Base-by-base conservation (phyloP, 257 asterid genomes). In the Solanum gandarillasii region DNA sequence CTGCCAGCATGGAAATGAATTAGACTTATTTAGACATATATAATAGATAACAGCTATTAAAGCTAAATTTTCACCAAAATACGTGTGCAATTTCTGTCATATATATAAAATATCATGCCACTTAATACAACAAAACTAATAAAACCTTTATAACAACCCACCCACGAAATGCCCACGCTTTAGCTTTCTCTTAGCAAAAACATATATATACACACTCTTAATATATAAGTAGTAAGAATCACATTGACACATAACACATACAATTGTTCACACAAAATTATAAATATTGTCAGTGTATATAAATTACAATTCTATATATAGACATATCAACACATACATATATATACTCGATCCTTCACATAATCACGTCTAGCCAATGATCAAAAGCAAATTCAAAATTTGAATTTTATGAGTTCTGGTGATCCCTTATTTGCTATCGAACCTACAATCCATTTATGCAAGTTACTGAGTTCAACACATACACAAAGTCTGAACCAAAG, bases 91-190 rank as follows among this genome's bases (percentile, higher is more conserved):
- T 23, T 74, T 58, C 1, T 82, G 31, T 46, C 36, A 5, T 1
- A 20, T 62, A 72, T 34, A 18, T n/a, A 23, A 62, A 72, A 72
- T 31, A 32, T 20, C 13, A 75, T 75, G 20, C 18, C 83, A 36
- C 29, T 35, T 75, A 73, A 36, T 75, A 75, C 32, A 35, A 35
- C 83, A 52, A 67, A 36, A 84, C 20, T 65, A 27, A 13, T 31
- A 86, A 75, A 86, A 84, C 88, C 90, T 87, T 78, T 86, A 21
- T 85, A 18, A 27, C 48, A 39, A 85, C 48, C 48, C 7, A 52
- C 31, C 96, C 94, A 91, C 95, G 94, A 92, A 87, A 88, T 89
- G 38, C 93, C 94, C 95, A 90, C 96, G 94, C 90, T 75, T 91
- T 90, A 70, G n/a, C 85, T 85, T 85, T 84, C 58, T 48, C 21